These are phyloP conservation scores for Falciphora oryzae DNA, from an alignment of 2,329 filamentous ascomycete genomes.

Conservation along the genomic window DNA sequence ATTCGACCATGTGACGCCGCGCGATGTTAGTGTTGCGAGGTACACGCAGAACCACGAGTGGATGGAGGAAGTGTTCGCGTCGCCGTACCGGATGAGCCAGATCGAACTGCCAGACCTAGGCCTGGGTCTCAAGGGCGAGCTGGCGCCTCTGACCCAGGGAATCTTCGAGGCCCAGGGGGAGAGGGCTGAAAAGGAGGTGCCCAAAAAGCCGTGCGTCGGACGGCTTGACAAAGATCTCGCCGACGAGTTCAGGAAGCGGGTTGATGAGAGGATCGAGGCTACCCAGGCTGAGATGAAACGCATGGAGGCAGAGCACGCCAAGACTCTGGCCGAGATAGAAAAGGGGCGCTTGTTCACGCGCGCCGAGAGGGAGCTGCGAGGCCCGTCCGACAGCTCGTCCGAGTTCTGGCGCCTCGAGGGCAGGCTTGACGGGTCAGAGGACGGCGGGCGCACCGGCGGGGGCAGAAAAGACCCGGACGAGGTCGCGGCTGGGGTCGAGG, in stretches of 20 bases:
- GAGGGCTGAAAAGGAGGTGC: slow-evolving; percentile 38
- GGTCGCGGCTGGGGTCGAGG: slow-evolving; percentile 70
- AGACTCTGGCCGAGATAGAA: slow-evolving; percentile 68
- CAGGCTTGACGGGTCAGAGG: slow-evolving; percentile 43
- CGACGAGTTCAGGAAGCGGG: slow-evolving; percentile 76
- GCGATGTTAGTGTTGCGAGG: slow-evolving; percentile 79
- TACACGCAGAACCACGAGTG: slow-evolving; percentile 96
- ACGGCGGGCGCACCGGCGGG: slow-evolving; percentile 30
- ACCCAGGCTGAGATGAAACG: slow-evolving; percentile 77
- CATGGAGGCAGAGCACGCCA: slow-evolving; percentile 74
- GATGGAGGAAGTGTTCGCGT: slow-evolving; percentile 97
- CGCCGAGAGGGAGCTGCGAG: slow-evolving; percentile 71
- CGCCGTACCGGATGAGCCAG: slow-evolving; percentile 77
- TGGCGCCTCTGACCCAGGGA: slow-evolving; percentile 75
- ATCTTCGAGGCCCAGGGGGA: slow-evolving; percentile 65
- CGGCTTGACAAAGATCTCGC: slow-evolving; percentile 71
- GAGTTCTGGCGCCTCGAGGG: slow-evolving; percentile 62
- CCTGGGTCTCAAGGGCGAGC: slow-evolving; percentile 75
- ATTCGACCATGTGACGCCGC: slow-evolving; percentile 82
- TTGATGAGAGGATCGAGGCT: slow-evolving; percentile 63
- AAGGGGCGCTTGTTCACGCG: slow-evolving; percentile 62
- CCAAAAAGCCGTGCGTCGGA: slow-evolving; percentile 56
- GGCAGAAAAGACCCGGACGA: slow-evolving; percentile 56
- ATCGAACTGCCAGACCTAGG: slow-evolving; percentile 85
- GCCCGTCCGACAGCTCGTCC: slow-evolving; percentile 35